These are phyloP conservation scores for Trichothecium roseum DNA, from an alignment of 2,329 filamentous ascomycete species.

Conservation along the genomic window DNA sequence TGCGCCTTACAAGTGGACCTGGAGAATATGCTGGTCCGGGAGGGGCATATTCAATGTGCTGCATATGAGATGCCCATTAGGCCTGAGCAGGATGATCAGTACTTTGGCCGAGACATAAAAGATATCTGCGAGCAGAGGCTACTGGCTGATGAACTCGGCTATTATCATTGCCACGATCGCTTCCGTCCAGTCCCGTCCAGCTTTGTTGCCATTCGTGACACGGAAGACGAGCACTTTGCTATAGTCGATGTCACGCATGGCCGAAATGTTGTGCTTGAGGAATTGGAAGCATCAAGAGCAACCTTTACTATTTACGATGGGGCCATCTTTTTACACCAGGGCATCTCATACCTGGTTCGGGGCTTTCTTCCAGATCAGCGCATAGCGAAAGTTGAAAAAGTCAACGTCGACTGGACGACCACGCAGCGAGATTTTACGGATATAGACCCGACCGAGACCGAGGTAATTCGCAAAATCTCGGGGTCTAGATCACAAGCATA, in stretches of 20 bases:
- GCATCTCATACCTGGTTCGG: slow-evolving; percentile 82
- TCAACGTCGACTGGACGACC: slow-evolving; percentile 92
- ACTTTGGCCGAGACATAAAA: slow-evolving; percentile 67
- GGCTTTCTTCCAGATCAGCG: slow-evolving; percentile 74
- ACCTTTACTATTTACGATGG: slow-evolving; percentile 96
- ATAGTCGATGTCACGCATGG: slow-evolving; percentile 81
- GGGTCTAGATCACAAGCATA: slow-evolving; percentile 61
- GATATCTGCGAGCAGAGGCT: slow-evolving; percentile 67
- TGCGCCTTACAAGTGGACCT: slow-evolving; percentile 83
- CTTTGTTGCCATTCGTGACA: slow-evolving; percentile 81
- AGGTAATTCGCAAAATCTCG: slow-evolving; percentile 66
- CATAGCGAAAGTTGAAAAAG: slow-evolving; percentile 78
- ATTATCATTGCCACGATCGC: slow-evolving; percentile 80
- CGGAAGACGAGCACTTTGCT: slow-evolving; percentile 82
- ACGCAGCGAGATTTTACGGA: slow-evolving; percentile 89
- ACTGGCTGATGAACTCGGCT: slow-evolving; percentile 63
- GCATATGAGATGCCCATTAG: slow-evolving; percentile 89
- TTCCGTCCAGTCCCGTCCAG: slow-evolving; percentile 79
- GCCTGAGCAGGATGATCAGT: slow-evolving; percentile 62
- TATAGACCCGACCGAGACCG: slow-evolving; percentile 85
- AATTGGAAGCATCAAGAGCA: slow-evolving; percentile 90
- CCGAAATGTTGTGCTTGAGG: slow-evolving; percentile 78
- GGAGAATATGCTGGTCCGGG: slow-evolving; percentile 80
- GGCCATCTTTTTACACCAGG: slow-evolving; percentile 93
- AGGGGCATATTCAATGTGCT: slow-evolving; percentile 92